phyloP scores from a whole-genome alignment of 495 filamentous ascomycete species.

The Cercophora sp. region DNA sequence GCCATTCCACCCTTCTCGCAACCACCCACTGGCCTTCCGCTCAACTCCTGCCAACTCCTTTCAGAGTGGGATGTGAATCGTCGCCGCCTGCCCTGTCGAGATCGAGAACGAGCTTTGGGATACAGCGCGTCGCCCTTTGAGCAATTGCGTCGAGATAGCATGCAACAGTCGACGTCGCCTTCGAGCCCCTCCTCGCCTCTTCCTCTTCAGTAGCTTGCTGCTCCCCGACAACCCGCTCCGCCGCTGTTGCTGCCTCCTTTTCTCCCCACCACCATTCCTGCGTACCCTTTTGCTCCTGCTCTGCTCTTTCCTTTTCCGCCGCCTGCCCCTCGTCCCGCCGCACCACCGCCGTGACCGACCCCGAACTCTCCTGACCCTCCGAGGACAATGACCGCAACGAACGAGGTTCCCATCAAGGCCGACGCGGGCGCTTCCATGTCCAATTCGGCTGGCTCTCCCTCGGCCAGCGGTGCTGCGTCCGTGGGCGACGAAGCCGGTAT shows the following conservation, averaged over 20 bases:
- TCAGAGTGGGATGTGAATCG: slow-evolving; percentile 14
- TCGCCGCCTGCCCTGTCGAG: slow-evolving; percentile 2
- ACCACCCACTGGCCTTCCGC: slow-evolving; percentile 3
- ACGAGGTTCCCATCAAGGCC: slow-evolving; percentile 26
- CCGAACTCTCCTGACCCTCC: neutral
- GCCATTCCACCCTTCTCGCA: neutral
- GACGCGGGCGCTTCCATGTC: slow-evolving; percentile 31
- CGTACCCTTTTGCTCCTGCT: neutral
- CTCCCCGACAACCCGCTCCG: slow-evolving; percentile 19
- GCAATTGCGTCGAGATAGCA: slow-evolving; percentile 26
- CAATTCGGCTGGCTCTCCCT: slow-evolving; percentile 25
- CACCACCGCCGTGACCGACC: too few relatives aligned
- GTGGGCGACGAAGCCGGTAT: slow-evolving; percentile 35
- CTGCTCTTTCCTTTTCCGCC: slow-evolving; percentile 6
- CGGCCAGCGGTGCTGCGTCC: slow-evolving; percentile 20
- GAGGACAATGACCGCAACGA: slow-evolving; percentile 31
- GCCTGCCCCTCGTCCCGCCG: slow-evolving; percentile 15
- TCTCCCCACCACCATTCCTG: neutral
- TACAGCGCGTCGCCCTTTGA: neutral
- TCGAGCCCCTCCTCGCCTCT: slow-evolving; percentile 24
- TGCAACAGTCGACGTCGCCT: slow-evolving; percentile 22
- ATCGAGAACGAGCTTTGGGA: slow-evolving; percentile 2
- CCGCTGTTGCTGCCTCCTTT: neutral
- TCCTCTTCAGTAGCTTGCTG: slow-evolving; percentile 25
- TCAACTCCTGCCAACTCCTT: slow-evolving; percentile 3